Evolutionary conservation across 2,329 filamentous ascomycete species (phyloP).

Genomic region (Esteya vermicola): DNA sequence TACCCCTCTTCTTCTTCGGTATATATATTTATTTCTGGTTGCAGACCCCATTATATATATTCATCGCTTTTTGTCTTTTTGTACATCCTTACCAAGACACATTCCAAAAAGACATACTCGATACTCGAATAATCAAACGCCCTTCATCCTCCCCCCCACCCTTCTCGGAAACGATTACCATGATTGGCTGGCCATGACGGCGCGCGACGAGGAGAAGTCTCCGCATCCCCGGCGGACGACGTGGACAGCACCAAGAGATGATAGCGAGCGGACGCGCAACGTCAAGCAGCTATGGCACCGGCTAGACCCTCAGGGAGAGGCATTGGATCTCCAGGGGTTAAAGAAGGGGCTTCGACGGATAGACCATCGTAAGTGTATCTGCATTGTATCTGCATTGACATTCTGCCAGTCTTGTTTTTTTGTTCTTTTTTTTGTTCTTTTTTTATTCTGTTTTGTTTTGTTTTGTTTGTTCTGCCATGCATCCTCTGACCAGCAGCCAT

Average conservation of each 20-base stretch:
- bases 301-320: conserved; percentile 62
- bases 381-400: neutral
- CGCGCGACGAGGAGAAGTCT: conserved; percentile 1
- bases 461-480: neutral
- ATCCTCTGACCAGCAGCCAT: conserved; percentile 32
- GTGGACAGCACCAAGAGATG: neutral
- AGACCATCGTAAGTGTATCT: conserved; percentile 62
- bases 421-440: too few relatives aligned
- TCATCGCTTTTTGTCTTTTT: neutral
- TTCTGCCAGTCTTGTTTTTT: too few relatives aligned
- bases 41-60: neutral
- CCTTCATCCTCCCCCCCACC: too few relatives aligned
- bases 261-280: conserved; percentile 41
- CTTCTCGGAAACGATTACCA: too few relatives aligned
- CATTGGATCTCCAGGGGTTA: conserved; percentile 71
- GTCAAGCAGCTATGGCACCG: conserved; percentile 73
- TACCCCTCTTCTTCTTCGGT: too few relatives aligned
- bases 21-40: too few relatives aligned
- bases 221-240: neutral
- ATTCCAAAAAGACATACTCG: neutral
- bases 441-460: neutral
- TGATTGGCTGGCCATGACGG: conserved; percentile 3
- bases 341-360: conserved; percentile 76
- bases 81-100: neutral
- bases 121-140: too few relatives aligned